Evolutionary conservation across 164 flowering plant genomes (phyloP), one percentile per base, ranked within the genome.

Genomic region (Stephania yunnanensis): DNA sequence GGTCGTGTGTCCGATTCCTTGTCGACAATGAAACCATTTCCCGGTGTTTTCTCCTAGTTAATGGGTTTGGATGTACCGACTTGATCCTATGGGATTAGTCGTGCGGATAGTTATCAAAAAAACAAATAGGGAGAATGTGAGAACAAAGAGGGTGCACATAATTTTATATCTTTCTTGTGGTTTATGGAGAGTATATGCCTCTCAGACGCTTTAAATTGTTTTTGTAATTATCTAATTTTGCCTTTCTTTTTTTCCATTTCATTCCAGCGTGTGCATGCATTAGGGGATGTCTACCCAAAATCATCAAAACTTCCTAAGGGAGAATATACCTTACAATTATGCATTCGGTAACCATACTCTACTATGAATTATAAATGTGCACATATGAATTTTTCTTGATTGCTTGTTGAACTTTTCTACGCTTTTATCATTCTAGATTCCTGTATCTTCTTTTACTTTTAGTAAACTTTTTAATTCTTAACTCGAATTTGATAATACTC

Each of bases 271-370:
- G 89, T 95, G n/a, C 86, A 91, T 85, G 84, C 90, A 50, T 80
- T 74, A 86, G 99, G 99, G 20, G 98, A 95, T 82, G 90, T 71
- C 72, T 95, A 95, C 84, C 99, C 99, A 74, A 83, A 84, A 4
- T 79, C 83, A 71, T 70, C 89, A 65, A 91, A 93, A 79, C 93
- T 93, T 76, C 91, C 94, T 11, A 95, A 91, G 86, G 99, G 99
- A 11, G 97, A 95, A 70, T 93, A 86, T 82, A 90, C 64, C 72
- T 80, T 95, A 74, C 94, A 82, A 75, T 84, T 95, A 13, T 87
- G 85, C 81, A 70, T 95, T 73, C 90, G 99, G 99, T 90, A 82
- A 77, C 5, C 0, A 7, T 0, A 31, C 10, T 17, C 30, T 52
- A 30, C 2, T 36, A 36, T 36, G 42, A 36, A 36, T 36, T 36